Conservation (phyloP, 208 protist genomes). For the Acanthamoeba castellanii region DNA sequence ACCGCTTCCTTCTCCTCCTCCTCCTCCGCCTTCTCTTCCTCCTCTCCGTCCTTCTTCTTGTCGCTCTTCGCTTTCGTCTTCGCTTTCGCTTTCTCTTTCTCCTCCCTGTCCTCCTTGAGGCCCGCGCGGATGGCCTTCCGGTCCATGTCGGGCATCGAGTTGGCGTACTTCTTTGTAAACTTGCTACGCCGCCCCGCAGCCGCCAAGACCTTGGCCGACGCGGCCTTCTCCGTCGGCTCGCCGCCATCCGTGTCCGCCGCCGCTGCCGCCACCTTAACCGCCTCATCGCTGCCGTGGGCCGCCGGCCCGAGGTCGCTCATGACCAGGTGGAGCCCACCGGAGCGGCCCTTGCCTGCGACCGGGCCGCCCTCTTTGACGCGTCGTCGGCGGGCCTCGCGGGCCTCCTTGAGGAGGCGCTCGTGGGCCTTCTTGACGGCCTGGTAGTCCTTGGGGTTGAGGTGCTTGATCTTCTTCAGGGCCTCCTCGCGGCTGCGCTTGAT, state of each 20-base stretch:
- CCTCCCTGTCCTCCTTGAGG: not conserved
- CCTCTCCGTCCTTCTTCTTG: not conserved
- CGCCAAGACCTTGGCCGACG: not conserved
- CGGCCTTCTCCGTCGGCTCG: not conserved
- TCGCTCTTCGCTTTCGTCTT: not conserved
- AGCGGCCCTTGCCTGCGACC: not conserved
- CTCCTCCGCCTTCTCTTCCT: not conserved
- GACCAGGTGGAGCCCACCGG: not conserved
- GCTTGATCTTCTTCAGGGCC: not conserved
- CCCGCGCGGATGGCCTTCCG: not conserved
- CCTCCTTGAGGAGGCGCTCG: constrained; percentile 50
- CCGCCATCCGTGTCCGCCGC: not conserved
- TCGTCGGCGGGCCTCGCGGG: not conserved
- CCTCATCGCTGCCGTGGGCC: too few relatives aligned
- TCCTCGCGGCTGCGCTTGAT: constrained; percentile 48
- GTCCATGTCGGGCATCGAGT: constrained; percentile 29
- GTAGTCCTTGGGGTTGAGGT: constrained; percentile 7
- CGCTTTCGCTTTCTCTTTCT: not conserved
- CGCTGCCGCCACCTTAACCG: not conserved
- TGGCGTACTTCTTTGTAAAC: constrained; percentile 9
- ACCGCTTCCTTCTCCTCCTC: not conserved
- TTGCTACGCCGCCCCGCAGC: not conserved
- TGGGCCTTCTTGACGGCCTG: constrained; percentile 21
- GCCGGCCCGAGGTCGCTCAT: constrained; percentile 12
- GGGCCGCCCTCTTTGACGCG: not conserved